Percentiles rank a stretch among this genome's conserved stretches.
These are phyloP conservation scores for Fusarium sp. DNA, from an alignment of 2,329 filamentous ascomycete species.

Conservation along the genomic window DNA sequence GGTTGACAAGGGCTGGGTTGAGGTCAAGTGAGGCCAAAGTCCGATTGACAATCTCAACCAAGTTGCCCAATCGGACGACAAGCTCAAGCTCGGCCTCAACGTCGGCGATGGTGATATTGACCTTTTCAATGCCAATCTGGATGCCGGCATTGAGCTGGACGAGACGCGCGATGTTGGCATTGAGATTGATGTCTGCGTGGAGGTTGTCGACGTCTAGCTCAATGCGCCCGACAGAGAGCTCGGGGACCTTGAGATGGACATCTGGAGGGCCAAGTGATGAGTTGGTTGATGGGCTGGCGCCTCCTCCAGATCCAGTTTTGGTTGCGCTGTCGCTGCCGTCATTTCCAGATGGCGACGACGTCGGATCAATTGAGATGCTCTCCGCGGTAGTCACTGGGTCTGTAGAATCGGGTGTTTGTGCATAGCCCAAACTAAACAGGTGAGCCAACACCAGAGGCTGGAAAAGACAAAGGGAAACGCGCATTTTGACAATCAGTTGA, in stretches of 20 bases:
- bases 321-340: slow-evolving; percentile 5
- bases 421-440: slow-evolving; percentile 6
- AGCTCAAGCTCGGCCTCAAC: slow-evolving; percentile 34
- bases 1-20: slow-evolving; percentile 26
- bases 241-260: slow-evolving; percentile 29
- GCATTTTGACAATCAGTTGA: slow-evolving; percentile 11
- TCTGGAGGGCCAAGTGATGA: slow-evolving; percentile 31
- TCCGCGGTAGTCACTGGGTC: slow-evolving; percentile 26
- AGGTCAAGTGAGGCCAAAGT: slow-evolving; percentile 31
- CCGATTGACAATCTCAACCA: slow-evolving; percentile 32
- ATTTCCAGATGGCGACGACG: slow-evolving; percentile 3
- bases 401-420: slow-evolving; percentile 31
- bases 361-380: slow-evolving; percentile 25
- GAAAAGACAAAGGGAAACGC: slow-evolving; percentile 17
- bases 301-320: slow-evolving; percentile 4
- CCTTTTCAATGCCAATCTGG: slow-evolving; percentile 27
- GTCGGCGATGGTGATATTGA: slow-evolving; percentile 32
- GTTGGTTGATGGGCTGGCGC: slow-evolving; percentile 7
- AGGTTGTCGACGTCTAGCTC: slow-evolving; percentile 33
- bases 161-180: slow-evolving; percentile 24
- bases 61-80: slow-evolving; percentile 22
- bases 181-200: slow-evolving; percentile 34
- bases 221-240: slow-evolving; percentile 32
- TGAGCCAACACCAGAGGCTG: slow-evolving; percentile 19
- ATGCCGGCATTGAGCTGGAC: slow-evolving; percentile 32